A percentile compares a stretch with the other conserved stretches of the same genome.
These are phyloP conservation scores for Penicillium hordei DNA, from an alignment of 2,329 filamentous ascomycete genomes.

Conservation along the genomic window DNA sequence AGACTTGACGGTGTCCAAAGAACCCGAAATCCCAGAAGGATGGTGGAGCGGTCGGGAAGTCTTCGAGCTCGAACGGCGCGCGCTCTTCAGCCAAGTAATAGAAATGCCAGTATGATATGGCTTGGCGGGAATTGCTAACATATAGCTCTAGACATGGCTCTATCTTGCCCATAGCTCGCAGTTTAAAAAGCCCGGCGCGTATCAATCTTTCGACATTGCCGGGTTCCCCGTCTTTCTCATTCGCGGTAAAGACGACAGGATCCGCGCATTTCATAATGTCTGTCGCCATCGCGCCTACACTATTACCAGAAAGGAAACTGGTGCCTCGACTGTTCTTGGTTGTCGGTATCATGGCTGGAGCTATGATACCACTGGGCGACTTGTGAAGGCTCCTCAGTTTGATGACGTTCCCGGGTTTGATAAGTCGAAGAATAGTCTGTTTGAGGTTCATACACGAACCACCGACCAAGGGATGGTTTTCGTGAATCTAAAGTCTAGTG, in stretches of 20 bases:
- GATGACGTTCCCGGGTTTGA: conserved; percentile 58
- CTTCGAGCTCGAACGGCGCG: conserved; percentile 51
- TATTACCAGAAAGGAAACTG: conserved; percentile 54
- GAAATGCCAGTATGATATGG: neutral
- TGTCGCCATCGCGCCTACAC: conserved; percentile 63
- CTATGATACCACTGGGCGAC: conserved; percentile 57
- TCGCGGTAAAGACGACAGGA: conserved; percentile 51
- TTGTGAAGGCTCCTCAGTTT: conserved; percentile 62
- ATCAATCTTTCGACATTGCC: conserved; percentile 56
- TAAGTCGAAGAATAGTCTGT: conserved; percentile 56
- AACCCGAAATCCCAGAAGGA: conserved; percentile 42
- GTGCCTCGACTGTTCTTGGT: conserved; percentile 53
- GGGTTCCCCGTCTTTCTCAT: conserved; percentile 59
- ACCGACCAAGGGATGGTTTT: conserved; percentile 28
- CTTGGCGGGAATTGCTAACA: neutral
- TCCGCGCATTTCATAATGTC: conserved; percentile 63
- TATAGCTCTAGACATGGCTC: conserved; percentile 34
- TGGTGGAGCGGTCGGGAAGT: conserved; percentile 44
- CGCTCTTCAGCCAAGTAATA: conserved; percentile 51
- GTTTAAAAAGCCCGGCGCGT: conserved; percentile 56
- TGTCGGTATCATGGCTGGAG: conserved; percentile 66
- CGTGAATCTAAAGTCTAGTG: conserved; percentile 27
- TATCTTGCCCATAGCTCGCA: conserved; percentile 44
- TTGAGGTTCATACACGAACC: conserved; percentile 36
- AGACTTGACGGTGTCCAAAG: conserved; percentile 34